Evolutionary conservation across 306 rosid genomes (phyloP).

Genomic region (Casuarina cunninghamiana): DNA sequence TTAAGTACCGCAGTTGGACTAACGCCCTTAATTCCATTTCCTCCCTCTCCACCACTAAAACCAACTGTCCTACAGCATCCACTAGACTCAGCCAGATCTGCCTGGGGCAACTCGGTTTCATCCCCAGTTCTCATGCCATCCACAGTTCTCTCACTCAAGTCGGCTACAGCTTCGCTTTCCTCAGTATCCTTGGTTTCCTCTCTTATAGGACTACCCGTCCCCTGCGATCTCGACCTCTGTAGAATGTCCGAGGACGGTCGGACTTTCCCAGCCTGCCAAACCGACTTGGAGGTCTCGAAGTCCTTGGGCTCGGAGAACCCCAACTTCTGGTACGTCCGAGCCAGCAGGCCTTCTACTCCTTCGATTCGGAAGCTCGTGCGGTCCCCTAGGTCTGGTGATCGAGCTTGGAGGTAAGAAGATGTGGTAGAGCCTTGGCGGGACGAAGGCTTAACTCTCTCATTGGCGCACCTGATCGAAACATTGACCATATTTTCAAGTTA

Average conservation of each 20-base stretch:
- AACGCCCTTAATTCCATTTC: conserved; percentile 64
- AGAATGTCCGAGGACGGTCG: conserved; percentile 56
- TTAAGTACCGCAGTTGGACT: conserved; percentile 79
- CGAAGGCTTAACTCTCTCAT: conserved; percentile 2
- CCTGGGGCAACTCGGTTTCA: conserved; percentile 25
- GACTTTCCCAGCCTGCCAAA: conserved; percentile 61
- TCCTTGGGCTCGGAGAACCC: conserved; percentile 83
- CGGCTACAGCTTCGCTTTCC: conserved; percentile 27
- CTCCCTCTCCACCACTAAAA: conserved; percentile 27
- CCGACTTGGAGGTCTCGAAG: conserved; percentile 61
- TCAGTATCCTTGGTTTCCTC: conserved; percentile 33
- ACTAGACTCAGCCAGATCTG: conserved; percentile 31
- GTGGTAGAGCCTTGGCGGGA: conserved; percentile 36
- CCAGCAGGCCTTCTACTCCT: conserved; percentile 72
- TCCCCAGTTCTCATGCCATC: conserved; percentile 37
- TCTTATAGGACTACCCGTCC: conserved; percentile 27
- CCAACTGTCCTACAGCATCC: conserved; percentile 24
- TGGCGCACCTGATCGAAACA: too few relatives aligned
- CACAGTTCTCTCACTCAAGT: conserved; percentile 25
- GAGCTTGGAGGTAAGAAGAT: conserved; percentile 46
- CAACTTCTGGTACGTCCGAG: conserved; percentile 43
- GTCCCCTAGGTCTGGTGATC: conserved; percentile 59
- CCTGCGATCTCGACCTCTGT: conserved; percentile 37
- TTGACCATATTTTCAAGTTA: too few relatives aligned
- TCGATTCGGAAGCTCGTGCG: conserved; percentile 73